Conservation (phyloP, 306 rosid species). For the Macrotyloma uniflorum region DNA sequence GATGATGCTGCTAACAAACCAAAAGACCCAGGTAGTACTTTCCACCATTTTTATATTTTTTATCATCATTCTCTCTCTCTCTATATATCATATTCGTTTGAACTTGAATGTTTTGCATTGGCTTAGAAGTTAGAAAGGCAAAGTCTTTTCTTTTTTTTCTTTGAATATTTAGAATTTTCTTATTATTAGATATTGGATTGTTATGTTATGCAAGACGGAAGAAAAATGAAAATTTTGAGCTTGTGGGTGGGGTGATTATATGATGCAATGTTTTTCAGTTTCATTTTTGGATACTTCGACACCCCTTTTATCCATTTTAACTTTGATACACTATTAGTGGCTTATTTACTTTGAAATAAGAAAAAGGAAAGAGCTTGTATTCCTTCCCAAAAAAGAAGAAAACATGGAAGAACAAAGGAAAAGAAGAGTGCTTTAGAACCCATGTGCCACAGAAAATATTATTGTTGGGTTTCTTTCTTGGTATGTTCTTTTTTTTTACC, state of each 20-base stretch:
- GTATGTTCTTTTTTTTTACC: not conserved
- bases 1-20: constrained; percentile 48
- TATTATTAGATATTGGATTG: too few species aligned
- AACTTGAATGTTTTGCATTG: constrained; percentile 13
- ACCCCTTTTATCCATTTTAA: not conserved
- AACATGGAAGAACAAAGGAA: constrained; percentile 3
- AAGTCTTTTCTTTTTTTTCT: not conserved
- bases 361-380: constrained; percentile 1
- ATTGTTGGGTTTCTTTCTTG: not conserved
- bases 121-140: not conserved
- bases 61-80: too few species aligned
- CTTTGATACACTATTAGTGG: not conserved
- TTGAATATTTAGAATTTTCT: too few species aligned
- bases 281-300: not conserved
- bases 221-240: not conserved
- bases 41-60: not conserved
- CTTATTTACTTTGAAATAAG: not conserved
- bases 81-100: not conserved
- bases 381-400: not conserved
- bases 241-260: constrained; percentile 16
- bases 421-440: not conserved
- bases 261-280: not conserved
- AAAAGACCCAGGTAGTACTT: constrained; percentile 59
- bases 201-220: not conserved
- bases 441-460: not conserved